Evolutionary conservation across 2,329 filamentous ascomycete genomes (phyloP), one percentile per base, ranked within the genome.

Genomic region (Trichoderma sp.): DNA sequence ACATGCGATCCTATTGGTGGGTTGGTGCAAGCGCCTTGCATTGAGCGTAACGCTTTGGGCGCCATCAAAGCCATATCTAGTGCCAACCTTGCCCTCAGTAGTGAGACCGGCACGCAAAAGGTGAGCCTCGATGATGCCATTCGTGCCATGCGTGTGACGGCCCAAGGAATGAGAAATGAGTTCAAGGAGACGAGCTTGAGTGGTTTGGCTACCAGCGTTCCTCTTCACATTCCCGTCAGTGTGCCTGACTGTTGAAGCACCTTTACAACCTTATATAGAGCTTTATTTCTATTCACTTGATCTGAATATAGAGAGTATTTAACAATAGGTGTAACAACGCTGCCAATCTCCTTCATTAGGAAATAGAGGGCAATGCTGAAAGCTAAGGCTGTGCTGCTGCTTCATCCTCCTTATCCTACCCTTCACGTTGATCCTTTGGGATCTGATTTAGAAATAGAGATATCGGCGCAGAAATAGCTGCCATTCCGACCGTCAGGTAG

Each of bases 401-500:
- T 25, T 34, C 37, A 13, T 56, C 66, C 50, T 64, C 63, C 53
- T 69, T 70, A 5, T 72, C 69, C 78, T 78, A 79, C 0, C 77
- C 76, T 22, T 78, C 75, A 17, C 75, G 71, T 60, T 80, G 74
- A 68, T 83, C 80, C 67, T 80, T 81, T 0, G 77, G 77, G 69
- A 83, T 77, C 29, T 80, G 72, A 13, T 83, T 79, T 69, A 78
- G 80, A 1, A 76, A 32, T 25, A 80, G 68, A 27, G 78, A 77
- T 29, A 82, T 69, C 22, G 79, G 56, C 1, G 78, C 69, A 0
- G 77, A 78, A 3, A 74, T 68, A 12, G 75, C 70, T 35, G 80
- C 77, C n/a, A 79, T 70, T 0, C 71, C 80, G 13, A 78, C 72
- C 0, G 74, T 79, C 70, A 82, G 79, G 72, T 80, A 83, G 70